Conservation (phyloP, 805 yeast genomes). For the Wickerhamomyces canadensis region DNA sequence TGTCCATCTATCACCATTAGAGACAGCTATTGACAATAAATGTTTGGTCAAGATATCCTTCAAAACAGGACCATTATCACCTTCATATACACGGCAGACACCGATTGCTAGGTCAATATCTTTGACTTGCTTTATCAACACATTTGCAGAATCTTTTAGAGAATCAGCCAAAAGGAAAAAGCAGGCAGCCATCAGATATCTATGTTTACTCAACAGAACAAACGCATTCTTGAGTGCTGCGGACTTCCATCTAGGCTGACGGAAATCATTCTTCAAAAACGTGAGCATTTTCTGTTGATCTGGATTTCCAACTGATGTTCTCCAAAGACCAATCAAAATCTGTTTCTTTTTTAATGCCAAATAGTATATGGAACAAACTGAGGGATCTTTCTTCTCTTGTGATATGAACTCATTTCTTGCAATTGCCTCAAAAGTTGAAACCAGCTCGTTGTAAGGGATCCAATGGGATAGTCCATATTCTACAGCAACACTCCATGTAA, state of each 20-base stretch:
- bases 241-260: slow-evolving; percentile 68
- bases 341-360: slow-evolving; percentile 75
- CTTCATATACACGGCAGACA: slow-evolving; percentile 71
- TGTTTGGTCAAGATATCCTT: slow-evolving; percentile 41
- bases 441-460: slow-evolving; percentile 45
- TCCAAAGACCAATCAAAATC: slow-evolving; percentile 78
- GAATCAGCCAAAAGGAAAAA: slow-evolving; percentile 79
- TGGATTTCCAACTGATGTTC: slow-evolving; percentile 62
- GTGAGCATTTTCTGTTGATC: slow-evolving; percentile 81
- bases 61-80: slow-evolving; percentile 52
- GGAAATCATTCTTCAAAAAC: slow-evolving; percentile 73
- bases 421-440: slow-evolving; percentile 53
- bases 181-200: slow-evolving; percentile 82
- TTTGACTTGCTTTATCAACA: slow-evolving; percentile 57
- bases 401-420: slow-evolving; percentile 69
- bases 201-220: slow-evolving; percentile 82
- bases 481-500: slow-evolving; percentile 57
- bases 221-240: slow-evolving; percentile 93
- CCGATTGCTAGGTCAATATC: slow-evolving; percentile 76
- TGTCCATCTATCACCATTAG: slow-evolving; percentile 72
- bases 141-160: slow-evolving; percentile 71
- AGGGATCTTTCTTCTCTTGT: slow-evolving; percentile 61
- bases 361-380: slow-evolving; percentile 65
- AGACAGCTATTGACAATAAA: slow-evolving; percentile 52
- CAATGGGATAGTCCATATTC: slow-evolving; percentile 69